Base-by-base conservation (phyloP, 1,139 yeast genomes). In the Suhomyces chickasaworum region DNA sequence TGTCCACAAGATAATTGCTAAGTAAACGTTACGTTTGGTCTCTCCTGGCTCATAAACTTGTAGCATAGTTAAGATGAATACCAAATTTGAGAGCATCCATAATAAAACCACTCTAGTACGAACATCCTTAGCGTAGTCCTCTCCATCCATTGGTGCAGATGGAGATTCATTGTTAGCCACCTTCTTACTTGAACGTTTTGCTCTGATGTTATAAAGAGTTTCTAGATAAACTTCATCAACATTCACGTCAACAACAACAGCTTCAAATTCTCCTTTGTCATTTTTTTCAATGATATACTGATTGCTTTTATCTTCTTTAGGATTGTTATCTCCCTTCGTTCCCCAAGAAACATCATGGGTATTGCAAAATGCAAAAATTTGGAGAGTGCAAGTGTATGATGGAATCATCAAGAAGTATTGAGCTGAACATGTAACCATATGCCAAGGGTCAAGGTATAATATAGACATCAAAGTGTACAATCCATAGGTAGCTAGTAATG, bases 311-410 rank as follows among this genome's bases (percentile, higher is more conserved):
- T 75, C 79, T 57, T 82, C 83, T 13, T 83, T 76, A 41, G 84
- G 86, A 53, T 83, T 81, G 54, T 86, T 87, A 52, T 91, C 96
- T 54, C 97, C 97, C 63, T 90, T 90, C 0, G 97, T 91, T 67
- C 97, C 97, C 97, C 97, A 91, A 0, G 96, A 86, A 44, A 90
- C 96, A 73, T 90, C 97, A 68, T 90, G 97, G 4, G 96, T 89
- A 63, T 90, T 90, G 69, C 98, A 90, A 65, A 89, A 89, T 1
- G 98, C 97, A 69, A 89, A 90, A 47, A 90, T 89, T 66, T 90
- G 97, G 51, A 90, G 73, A 1, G 97, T 86, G 68, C 96, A 89
- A 3, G 95, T 85, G 64, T 89, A 90, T 0, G 93, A 84, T n/a
- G 98, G 97, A 46, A 90, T 75, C 76, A 91, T 79, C 60, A 89